Percentiles rank a stretch among this genome's conserved stretches.
These are phyloP conservation scores for Monoraphidium neglectum DNA, from an alignment of 139 green algal genomes.

Conservation along the genomic window DNA sequence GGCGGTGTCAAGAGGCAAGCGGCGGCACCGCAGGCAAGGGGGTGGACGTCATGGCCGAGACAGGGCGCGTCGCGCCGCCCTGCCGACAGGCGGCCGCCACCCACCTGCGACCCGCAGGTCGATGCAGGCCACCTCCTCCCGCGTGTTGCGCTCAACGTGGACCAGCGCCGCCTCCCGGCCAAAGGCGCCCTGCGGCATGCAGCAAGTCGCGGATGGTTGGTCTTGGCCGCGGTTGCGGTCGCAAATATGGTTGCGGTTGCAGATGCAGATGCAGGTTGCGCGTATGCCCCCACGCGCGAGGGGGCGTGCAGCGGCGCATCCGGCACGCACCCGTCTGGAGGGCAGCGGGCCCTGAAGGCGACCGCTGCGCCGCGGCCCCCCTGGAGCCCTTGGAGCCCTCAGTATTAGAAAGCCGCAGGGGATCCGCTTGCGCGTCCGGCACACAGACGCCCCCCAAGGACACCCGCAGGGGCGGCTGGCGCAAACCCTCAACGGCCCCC, in stretches of 20 bases:
- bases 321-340: neutral
- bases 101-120: slow-evolving; percentile 67
- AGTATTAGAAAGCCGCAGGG: too few relatives aligned
- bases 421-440: too few relatives aligned
- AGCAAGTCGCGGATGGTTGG: neutral
- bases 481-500: too few relatives aligned
- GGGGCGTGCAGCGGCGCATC: slow-evolving; percentile 14
- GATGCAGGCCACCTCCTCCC: slow-evolving; percentile 45
- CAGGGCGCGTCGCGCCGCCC: too few relatives aligned
- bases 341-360: neutral
- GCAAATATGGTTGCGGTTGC: neutral
- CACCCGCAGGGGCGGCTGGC: too few relatives aligned
- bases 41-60: too few relatives aligned
- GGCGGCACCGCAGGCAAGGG: too few relatives aligned
- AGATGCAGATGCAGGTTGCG: neutral
- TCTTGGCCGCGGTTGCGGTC: neutral
- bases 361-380: too few relatives aligned
- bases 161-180: slow-evolving; percentile 57
- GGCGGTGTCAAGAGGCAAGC: too few relatives aligned
- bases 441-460: too few relatives aligned
- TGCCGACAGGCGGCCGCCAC: too few relatives aligned
- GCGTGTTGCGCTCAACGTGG: slow-evolving; percentile 43
- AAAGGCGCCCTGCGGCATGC: slow-evolving; percentile 3
- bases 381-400: too few relatives aligned
- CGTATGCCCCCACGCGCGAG: neutral